A percentile compares a stretch with the other conserved stretches of the same genome.
Conservation (phyloP, 768 basidiomycete species). For the Boletus sp. region DNA sequence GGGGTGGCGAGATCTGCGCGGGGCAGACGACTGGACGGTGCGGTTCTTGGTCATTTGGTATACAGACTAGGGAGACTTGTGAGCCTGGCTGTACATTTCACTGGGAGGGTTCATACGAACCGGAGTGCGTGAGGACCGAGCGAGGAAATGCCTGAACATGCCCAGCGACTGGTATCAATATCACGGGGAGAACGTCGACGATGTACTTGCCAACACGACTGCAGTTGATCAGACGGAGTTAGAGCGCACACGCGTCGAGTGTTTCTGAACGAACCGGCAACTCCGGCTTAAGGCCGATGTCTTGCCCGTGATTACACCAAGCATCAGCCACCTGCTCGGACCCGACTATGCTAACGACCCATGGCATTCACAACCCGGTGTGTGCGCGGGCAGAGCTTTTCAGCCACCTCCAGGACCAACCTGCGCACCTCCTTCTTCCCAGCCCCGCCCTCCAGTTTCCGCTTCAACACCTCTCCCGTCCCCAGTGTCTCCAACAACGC, state of each 20-base stretch:
- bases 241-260: too few relatives aligned
- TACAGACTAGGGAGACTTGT: conserved; percentile 1
- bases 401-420: conserved; percentile 62
- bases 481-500: conserved; percentile 72
- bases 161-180: not conserved
- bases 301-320: not conserved
- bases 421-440: conserved; percentile 64
- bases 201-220: not conserved
- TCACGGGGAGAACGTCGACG: not conserved
- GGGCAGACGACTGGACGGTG: conserved; percentile 24
- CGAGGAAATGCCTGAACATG: conserved; percentile 11
- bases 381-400: conserved; percentile 33
- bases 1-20: conserved; percentile 21
- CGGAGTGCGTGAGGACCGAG: conserved; percentile 13
- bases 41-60: conserved; percentile 31
- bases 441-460: conserved; percentile 55
- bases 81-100: too few relatives aligned
- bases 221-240: not conserved
- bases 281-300: not conserved
- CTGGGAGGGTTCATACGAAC: too few relatives aligned
- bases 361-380: too few relatives aligned
- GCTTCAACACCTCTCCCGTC: conserved; percentile 49
- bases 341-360: too few relatives aligned
- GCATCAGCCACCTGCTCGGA: too few relatives aligned
- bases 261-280: too few relatives aligned